A percentile compares a stretch with the other conserved stretches of the same genome.
Conservation (phyloP, 2,329 filamentous ascomycete genomes). For the Cercospora sesami region DNA sequence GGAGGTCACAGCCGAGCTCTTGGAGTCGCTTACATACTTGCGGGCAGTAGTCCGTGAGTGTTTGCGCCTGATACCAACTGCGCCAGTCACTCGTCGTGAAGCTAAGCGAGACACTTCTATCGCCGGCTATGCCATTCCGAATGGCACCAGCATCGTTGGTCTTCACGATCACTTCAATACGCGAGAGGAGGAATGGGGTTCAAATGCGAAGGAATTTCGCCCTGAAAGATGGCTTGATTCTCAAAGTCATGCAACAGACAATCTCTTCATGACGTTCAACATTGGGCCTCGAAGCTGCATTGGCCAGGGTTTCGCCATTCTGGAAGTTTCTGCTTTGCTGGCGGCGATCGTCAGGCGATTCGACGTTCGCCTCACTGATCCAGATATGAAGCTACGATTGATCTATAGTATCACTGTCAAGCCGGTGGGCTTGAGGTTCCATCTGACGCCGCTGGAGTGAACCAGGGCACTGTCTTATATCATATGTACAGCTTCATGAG, state of each 20-base stretch:
- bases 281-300: slow-evolving; percentile 13
- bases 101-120: slow-evolving; percentile 11
- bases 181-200: background rate
- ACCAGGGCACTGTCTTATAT: no score
- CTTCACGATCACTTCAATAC: slow-evolving; percentile 3
- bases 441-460: background rate
- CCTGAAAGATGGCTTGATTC: slow-evolving; percentile 13
- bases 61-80: slow-evolving; percentile 1
- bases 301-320: slow-evolving; percentile 11
- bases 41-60: background rate
- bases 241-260: background rate
- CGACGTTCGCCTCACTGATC: background rate
- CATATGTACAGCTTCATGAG: no score
- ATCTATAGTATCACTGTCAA: slow-evolving; percentile 11
- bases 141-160: background rate
- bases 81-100: slow-evolving; percentile 5
- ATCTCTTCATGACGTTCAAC: slow-evolving; percentile 11
- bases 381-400: background rate
- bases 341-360: slow-evolving; percentile 10
- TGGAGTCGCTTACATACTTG: slow-evolving; percentile 1
- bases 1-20: background rate
- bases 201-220: background rate
- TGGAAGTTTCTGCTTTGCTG: slow-evolving; percentile 5
- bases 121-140: slow-evolving; percentile 6
- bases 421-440: background rate